Percentiles rank a stretch among this genome's conserved stretches.
Evolutionary conservation across 768 basidiomycete species (phyloP).

Genomic region (Exidia glandulosa): DNA sequence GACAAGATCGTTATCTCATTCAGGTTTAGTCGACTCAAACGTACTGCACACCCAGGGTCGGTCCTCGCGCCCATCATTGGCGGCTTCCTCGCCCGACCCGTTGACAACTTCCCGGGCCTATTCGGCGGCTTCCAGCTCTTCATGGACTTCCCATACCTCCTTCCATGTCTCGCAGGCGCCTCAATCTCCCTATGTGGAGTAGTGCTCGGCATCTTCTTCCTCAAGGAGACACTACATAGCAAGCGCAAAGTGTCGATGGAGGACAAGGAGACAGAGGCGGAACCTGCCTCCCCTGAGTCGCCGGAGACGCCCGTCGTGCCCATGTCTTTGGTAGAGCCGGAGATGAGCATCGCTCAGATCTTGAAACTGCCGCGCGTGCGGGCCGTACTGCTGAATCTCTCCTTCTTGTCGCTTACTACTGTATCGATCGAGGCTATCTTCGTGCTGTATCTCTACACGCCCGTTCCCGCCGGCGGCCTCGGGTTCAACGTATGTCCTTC

Average conservation of each 20-base stretch:
- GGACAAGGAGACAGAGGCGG: not conserved
- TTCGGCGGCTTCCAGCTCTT: slow-evolving; percentile 27
- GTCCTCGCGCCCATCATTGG: not conserved
- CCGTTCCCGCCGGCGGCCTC: not conserved
- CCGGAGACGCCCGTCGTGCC: not conserved
- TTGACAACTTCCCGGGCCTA: slow-evolving; percentile 24
- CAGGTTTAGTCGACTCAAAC: too few relatives aligned
- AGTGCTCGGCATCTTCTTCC: not conserved
- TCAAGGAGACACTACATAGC: not conserved
- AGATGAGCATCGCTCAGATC: not conserved
- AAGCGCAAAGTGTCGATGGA: not conserved
- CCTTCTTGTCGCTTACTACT: not conserved
- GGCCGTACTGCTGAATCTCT: not conserved
- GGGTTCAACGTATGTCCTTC: not conserved
- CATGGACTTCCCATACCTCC: slow-evolving; percentile 30
- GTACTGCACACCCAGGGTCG: not conserved
- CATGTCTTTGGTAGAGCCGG: not conserved
- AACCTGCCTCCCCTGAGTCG: not conserved
- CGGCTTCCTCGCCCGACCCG: slow-evolving; percentile 11
- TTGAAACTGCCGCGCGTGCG: not conserved
- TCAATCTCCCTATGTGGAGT: not conserved
- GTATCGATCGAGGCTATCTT: not conserved
- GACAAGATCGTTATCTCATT: not conserved
- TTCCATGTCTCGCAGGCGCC: slow-evolving; percentile 19
- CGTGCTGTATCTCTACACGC: not conserved